Evolutionary conservation across 176 grass and related monocot genomes (phyloP).

Genomic region (Triticum dicoccoides): DNA sequence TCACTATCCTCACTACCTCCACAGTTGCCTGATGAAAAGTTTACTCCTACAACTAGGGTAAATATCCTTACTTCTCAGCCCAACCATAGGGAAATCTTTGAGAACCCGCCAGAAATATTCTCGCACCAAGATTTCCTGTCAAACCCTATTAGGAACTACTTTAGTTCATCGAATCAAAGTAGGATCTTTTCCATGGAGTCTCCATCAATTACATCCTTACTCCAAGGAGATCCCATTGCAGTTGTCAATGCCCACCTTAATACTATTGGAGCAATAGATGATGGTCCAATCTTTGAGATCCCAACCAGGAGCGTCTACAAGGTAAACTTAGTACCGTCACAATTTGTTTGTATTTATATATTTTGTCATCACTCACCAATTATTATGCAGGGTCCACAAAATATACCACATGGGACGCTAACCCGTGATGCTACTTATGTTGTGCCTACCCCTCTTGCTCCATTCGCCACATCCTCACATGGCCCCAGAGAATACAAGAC

Average conservation of each 20-base stretch:
- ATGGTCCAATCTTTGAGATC: neutral
- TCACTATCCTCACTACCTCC: neutral
- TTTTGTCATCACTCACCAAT: neutral
- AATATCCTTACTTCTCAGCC: neutral
- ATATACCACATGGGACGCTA: too few relatives aligned
- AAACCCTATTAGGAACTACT: neutral
- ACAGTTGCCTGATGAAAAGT: neutral
- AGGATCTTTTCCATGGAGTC: neutral
- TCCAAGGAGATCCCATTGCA: neutral
- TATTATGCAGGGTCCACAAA: neutral
- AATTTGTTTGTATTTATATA: neutral
- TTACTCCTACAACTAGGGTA: neutral
- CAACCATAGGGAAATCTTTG: neutral
- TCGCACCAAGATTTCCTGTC: neutral
- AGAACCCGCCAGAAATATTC: neutral
- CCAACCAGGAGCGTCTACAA: neutral
- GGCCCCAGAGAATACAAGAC: neutral
- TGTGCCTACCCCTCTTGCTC: neutral
- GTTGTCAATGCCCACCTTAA: conserved; percentile 9
- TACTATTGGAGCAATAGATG: neutral
- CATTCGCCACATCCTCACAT: neutral
- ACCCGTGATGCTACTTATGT: neutral
- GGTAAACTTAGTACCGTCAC: neutral
- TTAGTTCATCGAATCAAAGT: neutral
- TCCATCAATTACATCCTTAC: neutral